Evolutionary conservation across 768 basidiomycete genomes (phyloP), one percentile per base, ranked within the genome.

Genomic region (Ephemerocybe angulata): DNA sequence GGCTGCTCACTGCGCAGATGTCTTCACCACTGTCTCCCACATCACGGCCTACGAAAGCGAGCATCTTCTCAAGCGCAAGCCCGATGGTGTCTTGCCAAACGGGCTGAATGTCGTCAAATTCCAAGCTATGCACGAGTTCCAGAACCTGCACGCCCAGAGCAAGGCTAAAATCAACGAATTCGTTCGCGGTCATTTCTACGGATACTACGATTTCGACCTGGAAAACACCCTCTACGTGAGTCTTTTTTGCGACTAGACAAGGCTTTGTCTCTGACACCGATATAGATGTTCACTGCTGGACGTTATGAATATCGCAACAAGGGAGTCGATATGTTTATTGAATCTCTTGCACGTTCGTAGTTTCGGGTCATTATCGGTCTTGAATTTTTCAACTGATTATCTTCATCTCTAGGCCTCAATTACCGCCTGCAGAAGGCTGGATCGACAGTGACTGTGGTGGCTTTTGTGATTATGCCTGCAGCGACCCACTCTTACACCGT

Each of bases 81-180:
- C 88, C 27, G 96, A 99, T 63, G 97, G 97, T 24, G 91, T 99
- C 24, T 78, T 98, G 0, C 97, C 97, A 1, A 99, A 99, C 66
- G 97, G 97, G 30, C 80, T 99, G 58, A 99, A 98, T 62, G 97
- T 99, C 56, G 87, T 93, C 80, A 99, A 99, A 72, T 99, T 98
- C 74, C 90, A 93, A 62, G 96, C 97, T 11, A 98, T 98, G 87
- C 97, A 98, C 79, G 97, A 99, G 69, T 98, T 98, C 76, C 93
- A 94, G 68, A 98, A 98, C 69, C 68, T 97, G 54, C 97, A 99
- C 65, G 85, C 93, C 0, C 87, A 85, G 1, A 80, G 89, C 52
- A 99, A 98, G 71, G 86, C 87, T n/a, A 99, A 99, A 76, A 98
- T 99, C 67, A 89, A 98, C 74, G 97, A 99, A 64, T 99, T 99